Percentiles rank a stretch among this genome's conserved stretches.
phyloP scores from a whole-genome alignment of 768 basidiomycete species.

The Suillus americanus region DNA sequence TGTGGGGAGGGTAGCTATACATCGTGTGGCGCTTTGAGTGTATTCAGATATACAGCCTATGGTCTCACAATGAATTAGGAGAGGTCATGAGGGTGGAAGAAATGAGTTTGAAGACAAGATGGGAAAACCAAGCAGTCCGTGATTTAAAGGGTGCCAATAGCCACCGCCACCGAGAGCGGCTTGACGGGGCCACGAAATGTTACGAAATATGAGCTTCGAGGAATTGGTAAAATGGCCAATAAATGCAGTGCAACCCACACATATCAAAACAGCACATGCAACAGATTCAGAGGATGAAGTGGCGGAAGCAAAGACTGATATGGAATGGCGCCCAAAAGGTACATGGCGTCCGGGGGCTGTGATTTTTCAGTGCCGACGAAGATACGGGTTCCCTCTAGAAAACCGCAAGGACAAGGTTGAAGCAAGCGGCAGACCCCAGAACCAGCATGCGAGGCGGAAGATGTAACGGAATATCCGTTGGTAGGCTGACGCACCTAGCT shows the following conservation, averaged over 20 bases:
- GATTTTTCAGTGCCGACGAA: constrained; percentile 17
- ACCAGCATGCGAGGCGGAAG: not conserved
- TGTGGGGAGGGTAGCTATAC: not conserved
- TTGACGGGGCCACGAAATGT: constrained; percentile 18
- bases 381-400: not conserved
- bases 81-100: constrained; percentile 3
- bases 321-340: not conserved
- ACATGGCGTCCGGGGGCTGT: constrained; percentile 20
- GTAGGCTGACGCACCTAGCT: not conserved
- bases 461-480: not conserved
- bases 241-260: constrained; percentile 21
- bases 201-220: constrained; percentile 18
- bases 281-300: not conserved
- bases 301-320: not conserved
- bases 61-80: not conserved
- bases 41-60: not conserved
- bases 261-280: not conserved
- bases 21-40: not conserved
- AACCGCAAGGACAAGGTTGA: not conserved
- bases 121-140: constrained; percentile 5
- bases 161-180: constrained; percentile 13
- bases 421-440: not conserved
- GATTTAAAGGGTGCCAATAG: constrained; percentile 23
- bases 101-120: constrained; percentile 3
- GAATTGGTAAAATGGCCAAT: constrained; percentile 4